Conservation (phyloP, 1,284 basidiomycete species). For the Ustilago trichophora region DNA sequence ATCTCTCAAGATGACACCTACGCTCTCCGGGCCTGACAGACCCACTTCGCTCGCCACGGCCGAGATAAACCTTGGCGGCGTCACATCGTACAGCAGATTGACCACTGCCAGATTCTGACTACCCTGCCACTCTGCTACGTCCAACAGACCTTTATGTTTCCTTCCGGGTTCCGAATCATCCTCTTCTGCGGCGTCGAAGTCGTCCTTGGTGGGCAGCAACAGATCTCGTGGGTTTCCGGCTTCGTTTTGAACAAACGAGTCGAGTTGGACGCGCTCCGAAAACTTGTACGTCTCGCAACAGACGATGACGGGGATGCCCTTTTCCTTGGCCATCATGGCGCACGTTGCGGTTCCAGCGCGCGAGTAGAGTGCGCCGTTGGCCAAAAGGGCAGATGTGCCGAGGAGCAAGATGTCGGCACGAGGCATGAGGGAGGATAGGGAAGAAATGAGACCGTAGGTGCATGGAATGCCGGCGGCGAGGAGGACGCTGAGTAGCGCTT, state of each 20-base stretch:
- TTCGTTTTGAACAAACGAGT: slow-evolving; percentile 96
- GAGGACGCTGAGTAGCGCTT: slow-evolving; percentile 75
- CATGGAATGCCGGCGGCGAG: slow-evolving; percentile 80
- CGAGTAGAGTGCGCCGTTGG: slow-evolving; percentile 93
- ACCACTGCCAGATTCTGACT: slow-evolving; percentile 51
- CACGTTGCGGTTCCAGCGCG: slow-evolving; percentile 94
- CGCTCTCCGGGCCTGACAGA: slow-evolving; percentile 63
- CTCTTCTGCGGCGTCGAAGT: slow-evolving; percentile 8
- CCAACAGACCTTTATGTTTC: slow-evolving; percentile 32
- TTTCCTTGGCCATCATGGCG: slow-evolving; percentile 91
- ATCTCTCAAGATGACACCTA: slow-evolving; percentile 63
- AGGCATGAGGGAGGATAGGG: slow-evolving; percentile 83
- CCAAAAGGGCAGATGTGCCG: slow-evolving; percentile 91
- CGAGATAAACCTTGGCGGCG: slow-evolving; percentile 61
- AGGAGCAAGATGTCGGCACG: slow-evolving; percentile 82
- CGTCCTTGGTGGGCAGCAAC: slow-evolving; percentile 30
- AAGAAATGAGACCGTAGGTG: slow-evolving; percentile 90
- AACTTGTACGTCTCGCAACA: slow-evolving; percentile 99
- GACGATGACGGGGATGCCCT: slow-evolving; percentile 90
- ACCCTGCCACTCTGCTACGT: slow-evolving; percentile 42
- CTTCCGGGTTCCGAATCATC: slow-evolving; percentile 2
- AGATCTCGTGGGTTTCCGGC: slow-evolving; percentile 68
- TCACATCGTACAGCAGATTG: slow-evolving; percentile 65
- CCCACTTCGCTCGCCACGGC: slow-evolving; percentile 65
- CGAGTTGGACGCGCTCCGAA: slow-evolving; percentile 88